These are phyloP conservation scores for Tetrahymena thermophila DNA, from an alignment of 73 alveolate genomes.

Conservation along the genomic window DNA sequence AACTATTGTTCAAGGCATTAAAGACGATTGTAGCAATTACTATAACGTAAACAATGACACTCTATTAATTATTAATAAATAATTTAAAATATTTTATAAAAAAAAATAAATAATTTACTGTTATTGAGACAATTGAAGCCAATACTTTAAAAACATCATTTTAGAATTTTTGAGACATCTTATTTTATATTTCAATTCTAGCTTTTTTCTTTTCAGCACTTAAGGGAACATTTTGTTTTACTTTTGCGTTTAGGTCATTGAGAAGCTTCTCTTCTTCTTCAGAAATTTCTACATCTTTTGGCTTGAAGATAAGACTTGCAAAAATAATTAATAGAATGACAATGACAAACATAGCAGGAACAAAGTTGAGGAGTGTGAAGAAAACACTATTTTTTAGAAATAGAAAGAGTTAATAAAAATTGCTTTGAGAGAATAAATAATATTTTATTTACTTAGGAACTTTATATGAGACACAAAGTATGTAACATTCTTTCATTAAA, in stretches of 20 bases:
- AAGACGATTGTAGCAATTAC: background rate
- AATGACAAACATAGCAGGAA: background rate
- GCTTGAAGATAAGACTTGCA: background rate
- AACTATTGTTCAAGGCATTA: background rate
- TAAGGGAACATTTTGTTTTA: background rate
- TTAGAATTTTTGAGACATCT: background rate
- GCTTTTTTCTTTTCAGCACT: background rate
- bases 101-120: no score
- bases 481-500: background rate
- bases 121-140: background rate
- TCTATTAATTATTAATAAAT: background rate
- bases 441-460: background rate
- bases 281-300: background rate
- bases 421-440: background rate
- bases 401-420: background rate
- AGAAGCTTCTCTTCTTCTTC: background rate
- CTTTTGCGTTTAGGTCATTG: background rate
- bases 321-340: background rate
- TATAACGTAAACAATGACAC: background rate
- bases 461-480: background rate
- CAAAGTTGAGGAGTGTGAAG: background rate
- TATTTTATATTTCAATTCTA: background rate
- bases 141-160: background rate
- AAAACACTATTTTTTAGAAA: background rate
- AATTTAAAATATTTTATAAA: no score